Percentiles rank a stretch among this genome's conserved stretches.
Conservation (phyloP, 805 yeast genomes). For the Spathaspora hagerdaliae region DNA sequence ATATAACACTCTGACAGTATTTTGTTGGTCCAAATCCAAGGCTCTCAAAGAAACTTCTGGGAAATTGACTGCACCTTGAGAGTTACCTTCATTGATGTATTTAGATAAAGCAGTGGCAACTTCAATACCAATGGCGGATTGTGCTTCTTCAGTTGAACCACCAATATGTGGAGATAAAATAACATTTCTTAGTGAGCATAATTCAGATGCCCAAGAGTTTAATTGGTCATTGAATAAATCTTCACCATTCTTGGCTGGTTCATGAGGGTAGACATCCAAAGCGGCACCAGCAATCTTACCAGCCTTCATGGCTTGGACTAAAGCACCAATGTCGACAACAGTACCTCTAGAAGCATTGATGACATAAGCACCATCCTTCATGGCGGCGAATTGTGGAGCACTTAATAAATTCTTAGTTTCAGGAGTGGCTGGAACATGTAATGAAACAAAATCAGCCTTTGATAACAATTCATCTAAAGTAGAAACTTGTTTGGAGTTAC, state of each 20-base stretch:
- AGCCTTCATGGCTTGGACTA: constrained; percentile 83
- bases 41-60: constrained; percentile 95
- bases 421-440: constrained; percentile 91
- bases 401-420: constrained; percentile 91
- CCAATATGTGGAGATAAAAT: constrained; percentile 97
- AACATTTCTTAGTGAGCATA: constrained; percentile 77
- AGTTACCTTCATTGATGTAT: constrained; percentile 93
- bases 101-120: constrained; percentile 82
- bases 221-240: constrained; percentile 66
- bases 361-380: constrained; percentile 94
- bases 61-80: constrained; percentile 96
- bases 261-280: constrained; percentile 92
- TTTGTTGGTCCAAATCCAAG: constrained; percentile 79
- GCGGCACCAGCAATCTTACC: constrained; percentile 98
- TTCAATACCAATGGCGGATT: constrained; percentile 94
- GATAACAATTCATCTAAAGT: constrained; percentile 78
- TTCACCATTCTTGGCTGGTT: constrained; percentile 96
- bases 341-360: constrained; percentile 98
- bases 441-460: constrained; percentile 81
- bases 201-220: constrained; percentile 81
- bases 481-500: constrained; percentile 91
- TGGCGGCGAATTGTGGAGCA: constrained; percentile 86
- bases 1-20: constrained; percentile 88
- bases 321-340: constrained; percentile 93
- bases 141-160: constrained; percentile 99